A percentile compares a stretch with the other conserved stretches of the same genome.
Conservation (phyloP, 2,329 filamentous ascomycete genomes). For the Westerdykella sp. region DNA sequence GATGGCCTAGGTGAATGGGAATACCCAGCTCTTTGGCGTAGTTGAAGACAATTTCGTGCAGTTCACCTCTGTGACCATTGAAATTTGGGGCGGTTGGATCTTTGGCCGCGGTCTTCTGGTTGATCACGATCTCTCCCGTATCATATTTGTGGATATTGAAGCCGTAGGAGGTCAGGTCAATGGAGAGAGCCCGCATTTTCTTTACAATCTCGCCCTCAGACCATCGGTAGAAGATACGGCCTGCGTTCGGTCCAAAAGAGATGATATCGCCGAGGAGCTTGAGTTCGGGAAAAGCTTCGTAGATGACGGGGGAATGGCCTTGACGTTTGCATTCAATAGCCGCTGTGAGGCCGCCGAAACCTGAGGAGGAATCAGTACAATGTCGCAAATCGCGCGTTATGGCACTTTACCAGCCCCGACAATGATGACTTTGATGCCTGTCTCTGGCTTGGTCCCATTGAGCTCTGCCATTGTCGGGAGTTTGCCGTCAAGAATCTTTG, state of each 20-base stretch:
- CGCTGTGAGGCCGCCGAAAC: slow-evolving; percentile 57
- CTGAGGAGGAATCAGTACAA: slow-evolving; percentile 23
- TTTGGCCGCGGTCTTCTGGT: slow-evolving; percentile 45
- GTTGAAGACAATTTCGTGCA: slow-evolving; percentile 55
- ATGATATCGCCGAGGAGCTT: slow-evolving; percentile 59
- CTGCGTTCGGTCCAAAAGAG: slow-evolving; percentile 55
- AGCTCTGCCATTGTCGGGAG: slow-evolving; percentile 18
- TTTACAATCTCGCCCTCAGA: slow-evolving; percentile 43
- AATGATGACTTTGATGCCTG: slow-evolving; percentile 51
- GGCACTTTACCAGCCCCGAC: slow-evolving; percentile 38
- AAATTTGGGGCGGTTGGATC: slow-evolving; percentile 49
- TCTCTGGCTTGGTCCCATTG: slow-evolving; percentile 22
- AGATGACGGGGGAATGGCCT: slow-evolving; percentile 54
- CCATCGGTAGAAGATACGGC: slow-evolving; percentile 58
- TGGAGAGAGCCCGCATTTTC: slow-evolving; percentile 47
- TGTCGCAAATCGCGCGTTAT: background rate
- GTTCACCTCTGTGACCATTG: slow-evolving; percentile 56
- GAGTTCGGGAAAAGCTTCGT: slow-evolving; percentile 52
- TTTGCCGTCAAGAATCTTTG: slow-evolving; percentile 12
- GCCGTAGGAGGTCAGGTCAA: slow-evolving; percentile 49
- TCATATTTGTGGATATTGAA: slow-evolving; percentile 57
- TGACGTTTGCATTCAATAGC: slow-evolving; percentile 59
- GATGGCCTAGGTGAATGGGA: slow-evolving; percentile 49
- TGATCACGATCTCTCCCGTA: slow-evolving; percentile 55
- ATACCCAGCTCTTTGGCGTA: slow-evolving; percentile 52